These are phyloP conservation scores for Leucocoprinus birnbaumii DNA, from an alignment of 768 basidiomycete species.

Conservation along the genomic window DNA sequence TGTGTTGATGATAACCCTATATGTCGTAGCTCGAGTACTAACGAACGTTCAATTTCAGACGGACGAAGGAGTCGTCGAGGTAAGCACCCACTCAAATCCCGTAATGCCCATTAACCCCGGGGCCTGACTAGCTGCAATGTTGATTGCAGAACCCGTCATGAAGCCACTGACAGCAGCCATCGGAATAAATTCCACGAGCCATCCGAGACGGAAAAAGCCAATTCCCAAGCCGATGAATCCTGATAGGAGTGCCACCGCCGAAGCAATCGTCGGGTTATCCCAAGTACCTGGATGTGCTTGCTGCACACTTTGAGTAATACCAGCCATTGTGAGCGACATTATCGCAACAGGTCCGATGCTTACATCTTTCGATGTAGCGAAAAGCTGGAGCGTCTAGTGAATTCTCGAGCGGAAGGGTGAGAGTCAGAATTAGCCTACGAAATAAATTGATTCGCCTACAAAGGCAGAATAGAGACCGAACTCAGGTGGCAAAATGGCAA, in stretches of 20 bases:
- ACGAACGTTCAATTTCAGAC: not conserved
- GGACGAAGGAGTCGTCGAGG: too few species aligned
- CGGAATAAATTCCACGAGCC: slow-evolving; percentile 94
- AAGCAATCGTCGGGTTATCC: slow-evolving; percentile 74
- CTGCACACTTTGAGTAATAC: slow-evolving; percentile 72
- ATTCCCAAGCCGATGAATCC: slow-evolving; percentile 92
- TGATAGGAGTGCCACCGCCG: slow-evolving; percentile 77
- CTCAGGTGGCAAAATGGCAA: slow-evolving; percentile 79
- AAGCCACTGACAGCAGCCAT: slow-evolving; percentile 85
- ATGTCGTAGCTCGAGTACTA: slow-evolving; percentile 85
- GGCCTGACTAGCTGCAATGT: slow-evolving; percentile 83
- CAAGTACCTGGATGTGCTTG: slow-evolving; percentile 52
- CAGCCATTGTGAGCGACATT: slow-evolving; percentile 87
- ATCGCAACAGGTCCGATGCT: slow-evolving; percentile 99
- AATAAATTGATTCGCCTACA: slow-evolving; percentile 87
- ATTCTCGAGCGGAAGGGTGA: not conserved
- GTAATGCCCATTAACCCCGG: slow-evolving; percentile 87
- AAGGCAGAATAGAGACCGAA: slow-evolving; percentile 95
- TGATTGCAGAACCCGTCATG: slow-evolving; percentile 98
- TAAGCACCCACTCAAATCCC: slow-evolving; percentile 74
- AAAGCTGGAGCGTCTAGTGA: slow-evolving; percentile 50
- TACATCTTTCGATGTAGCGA: slow-evolving; percentile 97
- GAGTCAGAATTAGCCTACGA: slow-evolving; percentile 41
- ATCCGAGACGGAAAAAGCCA: slow-evolving; percentile 86
- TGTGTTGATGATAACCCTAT: slow-evolving; percentile 88